Percentiles rank a stretch among this genome's conserved stretches.
These are phyloP conservation scores for Acorus calamus DNA, from an alignment of 106 monocot species.

Conservation along the genomic window DNA sequence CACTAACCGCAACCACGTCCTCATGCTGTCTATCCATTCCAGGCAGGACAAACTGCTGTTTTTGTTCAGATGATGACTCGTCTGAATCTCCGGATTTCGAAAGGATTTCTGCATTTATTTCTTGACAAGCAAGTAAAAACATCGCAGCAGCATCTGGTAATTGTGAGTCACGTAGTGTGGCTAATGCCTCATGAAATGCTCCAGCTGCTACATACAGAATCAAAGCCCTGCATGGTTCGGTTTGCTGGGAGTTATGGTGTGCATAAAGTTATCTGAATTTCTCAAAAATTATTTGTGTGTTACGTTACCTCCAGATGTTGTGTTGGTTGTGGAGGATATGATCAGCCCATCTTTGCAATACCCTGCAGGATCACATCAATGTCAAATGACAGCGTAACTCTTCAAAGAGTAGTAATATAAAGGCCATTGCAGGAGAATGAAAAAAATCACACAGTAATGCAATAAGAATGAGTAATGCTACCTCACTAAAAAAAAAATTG, in stretches of 20 bases:
- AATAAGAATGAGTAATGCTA: too few species aligned
- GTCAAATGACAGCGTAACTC: too few species aligned
- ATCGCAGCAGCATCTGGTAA: constrained; percentile 90
- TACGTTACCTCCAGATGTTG: constrained; percentile 84
- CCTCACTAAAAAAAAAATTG: too few species aligned
- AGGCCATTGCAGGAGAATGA: too few species aligned
- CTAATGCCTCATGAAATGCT: constrained; percentile 68
- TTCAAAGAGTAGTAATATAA: too few species aligned
- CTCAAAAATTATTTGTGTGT: too few species aligned
- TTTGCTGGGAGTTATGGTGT: not conserved
- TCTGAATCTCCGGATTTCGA: constrained; percentile 8
- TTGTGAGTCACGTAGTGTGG: constrained; percentile 65
- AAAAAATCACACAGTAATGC: too few species aligned
- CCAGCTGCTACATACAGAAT: constrained; percentile 91
- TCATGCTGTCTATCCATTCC: constrained; percentile 37
- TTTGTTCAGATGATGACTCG: constrained; percentile 8
- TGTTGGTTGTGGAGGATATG: constrained; percentile 73
- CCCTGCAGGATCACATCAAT: constrained; percentile 30
- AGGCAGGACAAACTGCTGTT: constrained; percentile 40
- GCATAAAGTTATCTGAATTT: too few species aligned
- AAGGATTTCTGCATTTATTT: constrained; percentile 44
- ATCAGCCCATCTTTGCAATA: constrained; percentile 86
- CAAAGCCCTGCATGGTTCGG: constrained; percentile 44
- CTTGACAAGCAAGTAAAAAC: constrained; percentile 97
- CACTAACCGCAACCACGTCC: constrained; percentile 58